Base-by-base conservation (phyloP, 768 basidiomycete genomes). In the Amanita jacksonii region DNA sequence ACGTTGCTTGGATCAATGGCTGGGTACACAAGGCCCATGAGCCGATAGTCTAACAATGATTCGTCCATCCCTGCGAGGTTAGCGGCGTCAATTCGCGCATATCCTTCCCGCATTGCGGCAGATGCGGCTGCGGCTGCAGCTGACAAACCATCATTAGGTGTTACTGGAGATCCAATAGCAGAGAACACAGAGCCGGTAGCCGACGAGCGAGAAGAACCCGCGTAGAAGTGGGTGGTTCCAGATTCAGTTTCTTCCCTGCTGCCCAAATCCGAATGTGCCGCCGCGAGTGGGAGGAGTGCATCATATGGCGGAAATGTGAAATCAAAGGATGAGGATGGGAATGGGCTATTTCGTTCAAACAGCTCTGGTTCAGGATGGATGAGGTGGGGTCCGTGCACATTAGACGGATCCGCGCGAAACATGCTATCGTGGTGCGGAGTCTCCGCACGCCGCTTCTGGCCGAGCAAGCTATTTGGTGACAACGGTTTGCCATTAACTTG, bases 401-500 rank as follows among this genome's bases (percentile, higher is more conserved):
- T 68, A 15, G 81, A 77, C 3, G 83, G 81, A 65, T 90, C 87
- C 38, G 76, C 83, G 36, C 86, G 81, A 43, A 90, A 60, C 65
- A 85, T 73, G 55, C 82, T 85, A 59, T 90, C 87, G 42, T 68
- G 73, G 54, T 85, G 87, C 30, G 85, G 80, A n/a, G 77, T 69
- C 46, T 88, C 85, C 8, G 88, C 88, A 35, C 81, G 77, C 40
- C 88, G 79, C 64, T 90, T 91, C 49, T 73, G 79, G 23, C 82
- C 83, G 52, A 77, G 61, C 39, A 78, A 57, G 58, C 72, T 75
- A 52, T 81, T 81, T 45, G 78, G 73, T 33, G 75, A 69, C 50
- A 79, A 60, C 30, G 86, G 79, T 57, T 80, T 81, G 27, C 84
- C 83, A 57, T 88, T 84, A 50, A 86, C 79, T 59, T 87, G 84